Base-by-base conservation (phyloP, 768 basidiomycete genomes). In the Lactarius deliciosus region DNA sequence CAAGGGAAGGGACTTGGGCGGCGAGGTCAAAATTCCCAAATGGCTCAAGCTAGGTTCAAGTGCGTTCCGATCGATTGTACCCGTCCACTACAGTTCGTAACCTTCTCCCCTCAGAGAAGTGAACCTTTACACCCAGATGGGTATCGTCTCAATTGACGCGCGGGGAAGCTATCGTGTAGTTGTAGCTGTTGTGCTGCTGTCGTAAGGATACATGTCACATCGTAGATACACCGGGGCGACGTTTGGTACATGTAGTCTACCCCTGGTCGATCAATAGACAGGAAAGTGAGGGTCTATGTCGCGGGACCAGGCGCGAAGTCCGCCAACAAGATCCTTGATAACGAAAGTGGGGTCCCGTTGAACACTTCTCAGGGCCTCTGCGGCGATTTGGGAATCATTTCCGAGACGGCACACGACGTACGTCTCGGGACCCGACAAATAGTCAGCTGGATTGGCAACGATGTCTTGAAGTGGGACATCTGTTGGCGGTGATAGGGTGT, bases 361-460 rank as follows among this genome's bases (percentile, higher is more conserved):
- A 9, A 77, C 78, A 20, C 72, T 73, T 64, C 83, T 76, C 22
- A 93, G 72, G 6, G 87, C 86, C 41, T 86, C 80, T 0, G 87
- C 94, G 36, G 95, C 96, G 22, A 92, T 83, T 75, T 94, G 92
- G 1, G 94, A 96, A 75, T 98, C 96, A 73, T 98, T 98, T 5
- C 96, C 96, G 25, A 94, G 80, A 36, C 93, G 83, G 76, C 96
- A 98, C 32, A 97, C 76, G 20, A 97, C 78, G 66, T 86, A 86
- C 7, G 79, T 79, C 3, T 61, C 66, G 3, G 60, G 40, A 15
- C 32, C 47, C 10, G 58, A 45, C 22, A 56, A 47, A 38, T 64
- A 47, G 3, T 69, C 45, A 7, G 78, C 72, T n/a, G 93, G 94
- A 63, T 87, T 78, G 3, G 84, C 82, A 1, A 90, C 78, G 3